Conservation (phyloP, 2,329 filamentous ascomycete species). For the Colletotrichum sp. region DNA sequence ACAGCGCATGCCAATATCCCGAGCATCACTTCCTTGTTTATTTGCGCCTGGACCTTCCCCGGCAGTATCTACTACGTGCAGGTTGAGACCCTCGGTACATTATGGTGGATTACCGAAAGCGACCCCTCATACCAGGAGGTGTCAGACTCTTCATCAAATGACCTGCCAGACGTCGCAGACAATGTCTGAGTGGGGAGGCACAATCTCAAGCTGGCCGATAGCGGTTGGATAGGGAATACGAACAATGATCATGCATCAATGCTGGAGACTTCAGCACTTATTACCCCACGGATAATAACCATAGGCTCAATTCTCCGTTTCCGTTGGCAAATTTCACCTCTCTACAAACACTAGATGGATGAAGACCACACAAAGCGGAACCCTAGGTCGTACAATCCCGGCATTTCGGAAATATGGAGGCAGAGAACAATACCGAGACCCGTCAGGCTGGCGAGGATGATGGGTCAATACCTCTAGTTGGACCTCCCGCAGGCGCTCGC, state of each 20-base stretch:
- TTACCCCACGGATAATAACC: not conserved
- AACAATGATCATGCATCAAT: not conserved
- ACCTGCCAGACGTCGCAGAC: not conserved
- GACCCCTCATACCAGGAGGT: not conserved
- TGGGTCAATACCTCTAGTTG: not conserved
- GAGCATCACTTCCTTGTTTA: not conserved
- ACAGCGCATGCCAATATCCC: not conserved
- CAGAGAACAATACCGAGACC: not conserved
- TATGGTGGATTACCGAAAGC: not conserved
- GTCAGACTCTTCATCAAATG: not conserved
- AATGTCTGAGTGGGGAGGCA: not conserved
- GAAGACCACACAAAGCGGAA: not conserved
- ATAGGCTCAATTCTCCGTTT: not conserved
- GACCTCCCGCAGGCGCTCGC: not conserved
- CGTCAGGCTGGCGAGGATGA: not conserved
- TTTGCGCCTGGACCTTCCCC: not conserved
- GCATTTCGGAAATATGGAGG: not conserved
- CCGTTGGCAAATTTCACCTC: not conserved
- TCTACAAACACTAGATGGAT: not conserved
- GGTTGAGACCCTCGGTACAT: not conserved
- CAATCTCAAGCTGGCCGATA: not conserved
- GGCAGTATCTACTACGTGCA: not conserved
- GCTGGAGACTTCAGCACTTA: not conserved
- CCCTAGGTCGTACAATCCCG: not conserved
- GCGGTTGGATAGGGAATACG: not conserved